Evolutionary conservation across 1,284 basidiomycete species (phyloP), one percentile per base, ranked within the genome.

Genomic region (Stygiomarasmius scandens): DNA sequence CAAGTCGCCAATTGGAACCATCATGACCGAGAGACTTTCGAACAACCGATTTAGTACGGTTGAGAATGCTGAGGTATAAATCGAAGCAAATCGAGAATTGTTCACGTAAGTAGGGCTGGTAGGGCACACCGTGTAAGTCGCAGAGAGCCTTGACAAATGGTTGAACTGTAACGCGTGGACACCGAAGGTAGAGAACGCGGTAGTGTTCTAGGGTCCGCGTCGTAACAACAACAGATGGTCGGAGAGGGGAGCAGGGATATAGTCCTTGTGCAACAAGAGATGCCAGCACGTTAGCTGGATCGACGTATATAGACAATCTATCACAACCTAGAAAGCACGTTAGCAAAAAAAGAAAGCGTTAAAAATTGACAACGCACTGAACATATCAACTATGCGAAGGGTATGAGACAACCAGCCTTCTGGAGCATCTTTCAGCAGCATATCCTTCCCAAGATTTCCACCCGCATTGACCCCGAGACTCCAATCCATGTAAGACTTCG

Each of bases 1-100:
- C 29, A 0, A 68, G 52, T 0, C 67, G 61, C 71, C 69, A 73
- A 48, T 69, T 49, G 2, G 62, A 62, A 1, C 41, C 16, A 25
- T 66, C 60, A 0, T 64, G 60, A 1, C 64, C 62, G 0, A 76
- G 63, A 0, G 52, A 61, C 0, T 1, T 11, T 22, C 60, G 34
- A 32, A 74, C 62, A 1, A 25, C 51, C 4, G 43, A 49, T 22
- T 52, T 46, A 2, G 54, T 36, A 2, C 29, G 50, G 20, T 23
- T 44, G 0, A 59, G 24, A 5, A 55, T 4, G 20, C 34, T 19
- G 20, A 38, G 10, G 52, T 60, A 47, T 20, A 49, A 51, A 8
- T 75, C 69, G 51, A 52, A 52, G 9, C 48, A 60, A 43, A 60
- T 61, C 0, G 53, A 56, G 46, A 64, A 62, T n/a, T 57, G 57